Base-by-base conservation (phyloP, 2,329 filamentous ascomycete genomes). In the Apiospora pterosperma region DNA sequence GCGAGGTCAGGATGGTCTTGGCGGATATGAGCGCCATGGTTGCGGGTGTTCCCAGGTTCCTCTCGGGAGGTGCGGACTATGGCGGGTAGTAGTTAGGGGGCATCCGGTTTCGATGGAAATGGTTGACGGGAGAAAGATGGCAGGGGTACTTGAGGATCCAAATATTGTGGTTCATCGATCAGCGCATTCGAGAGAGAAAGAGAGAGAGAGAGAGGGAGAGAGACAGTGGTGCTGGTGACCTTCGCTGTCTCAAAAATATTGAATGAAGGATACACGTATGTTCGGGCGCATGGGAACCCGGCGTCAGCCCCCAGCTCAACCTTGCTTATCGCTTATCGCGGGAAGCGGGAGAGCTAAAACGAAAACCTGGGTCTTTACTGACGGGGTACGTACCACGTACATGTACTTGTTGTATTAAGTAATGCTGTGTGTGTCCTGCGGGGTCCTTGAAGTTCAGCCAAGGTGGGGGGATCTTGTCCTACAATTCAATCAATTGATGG, bases 1-100 rank as follows among this genome's bases (percentile, higher is more conserved):
- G 81, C 62, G 88, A 90, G 71, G 92, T 90, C 71, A 97, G 90
- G 76, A 97, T 90, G 10, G 90, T 92, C 74, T 86, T 90, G 66
- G 90, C 89, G 2, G 92, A 93, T 73, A 97, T 85, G 76, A 96
- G 82, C 36, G 88, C 90, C 94, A 97, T 97, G 67, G 62, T 82
- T 62, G 55, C 23, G 42, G n/a, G 71, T 64, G 11, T n/a, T 12
- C 21, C 19, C n/a, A 2, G 58, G 23, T 60, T 38, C 6, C 8
- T 55, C 48, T 55, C 48, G 28, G 48, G 28, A 34, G 8, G 48
- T 28, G 48, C 48, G 28, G 48, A 5, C 7, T 55, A 34, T 34
- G 44, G 16, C 44, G n/a, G 16, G 44, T 55, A 34, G 16, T 52
- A 12, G 25, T 31, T 25, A 25, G 25, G 25, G 25, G 14, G 16